Base-by-base conservation (phyloP, 257 asterid genomes). In the Knoxia roxburghii region DNA sequence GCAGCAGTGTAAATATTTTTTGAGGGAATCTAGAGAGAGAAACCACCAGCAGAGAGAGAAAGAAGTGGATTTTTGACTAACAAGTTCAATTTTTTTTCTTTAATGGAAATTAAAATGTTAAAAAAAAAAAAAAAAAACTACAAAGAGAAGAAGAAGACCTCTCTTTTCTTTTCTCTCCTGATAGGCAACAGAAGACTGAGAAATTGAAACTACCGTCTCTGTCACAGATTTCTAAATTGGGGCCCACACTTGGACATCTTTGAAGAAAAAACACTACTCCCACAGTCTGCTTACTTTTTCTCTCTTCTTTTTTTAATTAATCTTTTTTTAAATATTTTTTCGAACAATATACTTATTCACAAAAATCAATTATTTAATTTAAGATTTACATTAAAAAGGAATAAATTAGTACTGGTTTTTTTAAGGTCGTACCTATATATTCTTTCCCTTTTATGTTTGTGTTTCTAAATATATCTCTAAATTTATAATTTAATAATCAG, bases 151-250 rank as follows among this genome's bases (percentile, higher is more conserved):
- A 63, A 58, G 67, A 40, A 24, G 14, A 1, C 14, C 30, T 21
- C 32, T 52, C 27, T 23, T 10, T 13, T 45, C 50, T 12, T n/a
- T n/a, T n/a, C n/a, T n/a, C n/a, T 68, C 59, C 63, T 40, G 62
- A 71, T 35, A 21, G 33, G 20, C 6, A 11, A 8, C 66, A 39
- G 61, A 20, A 48, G 24, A 24, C 35, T 9, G 61, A 14, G 74
- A n/a, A n/a, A n/a, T 80, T 45, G 81, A 76, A 81, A 86, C 86
- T 83, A 89, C 84, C 81, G 86, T 83, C 82, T 72, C 81, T 68
- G 80, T 85, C 77, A 45, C 84, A 74, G 65, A 78, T 83, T 85
- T 85, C 92, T 78, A 85, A 58, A 73, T 80, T 78, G 83, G 90
- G 89, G 54, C 79, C 89, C 76, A 70, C 67, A 1, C 14, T 71